phyloP scores from a whole-genome alignment of 2,329 filamentous ascomycete genomes.

The Pseudogymnoascus sp. region DNA sequence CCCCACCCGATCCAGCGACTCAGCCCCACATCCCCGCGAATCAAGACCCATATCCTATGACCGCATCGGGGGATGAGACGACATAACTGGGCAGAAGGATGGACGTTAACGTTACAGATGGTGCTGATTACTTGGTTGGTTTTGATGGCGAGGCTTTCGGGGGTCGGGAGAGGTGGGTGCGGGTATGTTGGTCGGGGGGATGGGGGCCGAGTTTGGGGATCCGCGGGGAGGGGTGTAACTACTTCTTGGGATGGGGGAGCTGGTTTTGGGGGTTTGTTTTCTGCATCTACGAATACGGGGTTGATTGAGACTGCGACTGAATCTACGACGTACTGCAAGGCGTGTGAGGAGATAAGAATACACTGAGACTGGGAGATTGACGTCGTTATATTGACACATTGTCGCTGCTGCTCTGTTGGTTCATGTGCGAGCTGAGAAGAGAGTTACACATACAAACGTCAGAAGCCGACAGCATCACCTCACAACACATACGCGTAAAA shows the following conservation, averaged over 20 bases:
- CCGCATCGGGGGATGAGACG: neutral
- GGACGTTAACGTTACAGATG: neutral
- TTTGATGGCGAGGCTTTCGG: neutral
- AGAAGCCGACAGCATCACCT: neutral
- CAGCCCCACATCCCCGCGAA: neutral
- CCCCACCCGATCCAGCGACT: neutral
- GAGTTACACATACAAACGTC: neutral
- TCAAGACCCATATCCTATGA: neutral
- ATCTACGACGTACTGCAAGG: neutral
- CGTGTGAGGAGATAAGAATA: neutral
- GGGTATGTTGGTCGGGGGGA: neutral
- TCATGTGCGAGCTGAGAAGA: neutral
- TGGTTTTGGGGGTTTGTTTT: neutral
- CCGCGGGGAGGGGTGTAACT: neutral
- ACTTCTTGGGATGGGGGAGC: neutral
- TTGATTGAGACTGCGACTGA: neutral
- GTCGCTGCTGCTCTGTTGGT: neutral
- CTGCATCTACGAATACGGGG: neutral
- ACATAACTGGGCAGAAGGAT: neutral
- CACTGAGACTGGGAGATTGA: neutral
- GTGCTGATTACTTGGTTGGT: neutral
- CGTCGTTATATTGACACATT: neutral
- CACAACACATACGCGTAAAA: neutral
- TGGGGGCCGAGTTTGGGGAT: neutral
- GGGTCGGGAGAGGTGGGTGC: neutral